Percentiles rank a stretch among this genome's conserved stretches.
Evolutionary conservation across 2,329 filamentous ascomycete species (phyloP).

Genomic region (Madurella mycetomatis): DNA sequence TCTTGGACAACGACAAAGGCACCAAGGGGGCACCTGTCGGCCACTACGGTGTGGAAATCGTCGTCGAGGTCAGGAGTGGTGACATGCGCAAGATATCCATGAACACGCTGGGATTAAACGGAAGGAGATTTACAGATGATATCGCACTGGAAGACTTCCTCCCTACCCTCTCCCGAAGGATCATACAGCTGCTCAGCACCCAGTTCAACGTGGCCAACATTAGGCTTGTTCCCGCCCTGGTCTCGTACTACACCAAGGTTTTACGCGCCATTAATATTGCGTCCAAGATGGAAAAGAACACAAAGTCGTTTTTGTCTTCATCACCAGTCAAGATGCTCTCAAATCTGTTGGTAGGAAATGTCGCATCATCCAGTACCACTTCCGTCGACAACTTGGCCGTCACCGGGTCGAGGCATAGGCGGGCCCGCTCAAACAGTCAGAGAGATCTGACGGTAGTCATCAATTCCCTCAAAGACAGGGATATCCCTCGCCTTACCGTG

Average conservation of each 20-base stretch:
- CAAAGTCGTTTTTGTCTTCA: slow-evolving; percentile 66
- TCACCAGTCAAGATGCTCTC: slow-evolving; percentile 90
- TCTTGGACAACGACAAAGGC: slow-evolving; percentile 66
- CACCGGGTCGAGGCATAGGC: slow-evolving; percentile 37
- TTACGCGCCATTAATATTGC: slow-evolving; percentile 65
- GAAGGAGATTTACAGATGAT: slow-evolving; percentile 68
- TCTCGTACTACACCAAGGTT: slow-evolving; percentile 74
- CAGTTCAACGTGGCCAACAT: slow-evolving; percentile 66
- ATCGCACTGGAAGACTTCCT: slow-evolving; percentile 69
- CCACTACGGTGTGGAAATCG: slow-evolving; percentile 67
- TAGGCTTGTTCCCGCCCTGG: slow-evolving; percentile 60
- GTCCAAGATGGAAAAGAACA: slow-evolving; percentile 49
- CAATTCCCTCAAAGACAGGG: slow-evolving; percentile 49
- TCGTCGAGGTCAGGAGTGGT: slow-evolving; percentile 56
- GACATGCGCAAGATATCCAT: slow-evolving; percentile 48
- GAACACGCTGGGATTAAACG: slow-evolving; percentile 60
- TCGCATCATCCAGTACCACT: slow-evolving; percentile 35
- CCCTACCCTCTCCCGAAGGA: slow-evolving; percentile 66
- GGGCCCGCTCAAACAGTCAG: slow-evolving; percentile 44
- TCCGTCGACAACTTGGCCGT: slow-evolving; percentile 30
- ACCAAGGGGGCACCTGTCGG: slow-evolving; percentile 63
- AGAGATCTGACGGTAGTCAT: slow-evolving; percentile 47
- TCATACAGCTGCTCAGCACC: slow-evolving; percentile 66
- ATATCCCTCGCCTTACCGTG: slow-evolving; percentile 37
- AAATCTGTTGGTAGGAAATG: slow-evolving; percentile 66